phyloP scores from a whole-genome alignment of 768 basidiomycete genomes.

The Podaxis carcinomalis region DNA sequence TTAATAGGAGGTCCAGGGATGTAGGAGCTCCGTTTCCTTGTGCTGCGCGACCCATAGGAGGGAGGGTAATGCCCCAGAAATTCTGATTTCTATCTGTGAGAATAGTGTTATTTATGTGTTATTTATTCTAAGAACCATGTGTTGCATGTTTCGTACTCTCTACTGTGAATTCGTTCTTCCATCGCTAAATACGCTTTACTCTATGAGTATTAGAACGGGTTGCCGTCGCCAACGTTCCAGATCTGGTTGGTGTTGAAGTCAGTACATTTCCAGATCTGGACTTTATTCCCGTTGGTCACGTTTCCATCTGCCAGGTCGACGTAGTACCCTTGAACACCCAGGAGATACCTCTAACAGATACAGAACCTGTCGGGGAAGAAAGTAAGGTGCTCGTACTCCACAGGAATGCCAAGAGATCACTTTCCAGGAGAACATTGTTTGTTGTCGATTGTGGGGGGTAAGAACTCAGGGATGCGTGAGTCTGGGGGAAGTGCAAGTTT shows the following conservation, averaged over 20 bases:
- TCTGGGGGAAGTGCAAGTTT: no score
- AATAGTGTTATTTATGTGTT: not conserved
- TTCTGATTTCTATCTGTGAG: not conserved
- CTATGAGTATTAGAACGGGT: no score
- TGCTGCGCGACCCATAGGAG: not conserved
- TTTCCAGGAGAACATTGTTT: no score
- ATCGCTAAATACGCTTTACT: no score
- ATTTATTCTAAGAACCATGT: not conserved
- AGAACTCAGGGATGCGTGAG: no score
- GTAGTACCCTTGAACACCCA: slow-evolving; percentile 12
- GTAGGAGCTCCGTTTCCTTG: not conserved
- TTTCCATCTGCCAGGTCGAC: slow-evolving; percentile 19
- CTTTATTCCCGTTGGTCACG: slow-evolving; percentile 15
- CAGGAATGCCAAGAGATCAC: no score
- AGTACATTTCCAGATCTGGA: slow-evolving; percentile 21
- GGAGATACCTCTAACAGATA: no score
- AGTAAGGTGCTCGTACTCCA: no score
- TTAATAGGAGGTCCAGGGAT: not conserved
- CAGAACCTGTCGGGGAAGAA: no score
- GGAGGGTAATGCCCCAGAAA: not conserved
- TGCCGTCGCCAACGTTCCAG: slow-evolving; percentile 9
- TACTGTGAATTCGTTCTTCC: not conserved
- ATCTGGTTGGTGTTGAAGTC: slow-evolving; percentile 17
- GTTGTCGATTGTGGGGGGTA: no score
- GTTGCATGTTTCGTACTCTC: not conserved